Conservation (phyloP, 2,329 filamentous ascomycete genomes). For the Daldinia sp. region DNA sequence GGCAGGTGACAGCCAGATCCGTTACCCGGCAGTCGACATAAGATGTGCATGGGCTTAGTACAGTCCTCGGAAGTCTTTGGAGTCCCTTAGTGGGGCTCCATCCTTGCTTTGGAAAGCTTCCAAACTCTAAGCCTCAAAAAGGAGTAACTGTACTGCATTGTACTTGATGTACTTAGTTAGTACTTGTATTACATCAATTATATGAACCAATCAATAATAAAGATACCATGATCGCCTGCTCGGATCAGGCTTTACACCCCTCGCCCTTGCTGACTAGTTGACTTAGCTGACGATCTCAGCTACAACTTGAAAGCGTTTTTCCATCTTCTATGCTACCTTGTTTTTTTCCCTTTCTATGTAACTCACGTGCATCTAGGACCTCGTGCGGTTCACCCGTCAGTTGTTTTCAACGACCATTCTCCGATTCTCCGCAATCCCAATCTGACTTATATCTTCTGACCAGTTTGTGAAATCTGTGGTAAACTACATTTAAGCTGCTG, state of each 20-base stretch:
- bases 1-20: constrained; percentile 33
- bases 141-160: neutral
- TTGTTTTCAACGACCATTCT: constrained; percentile 19
- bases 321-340: constrained; percentile 7
- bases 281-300: constrained; percentile 8
- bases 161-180: constrained; percentile 8
- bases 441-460: constrained; percentile 5
- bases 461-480: constrained; percentile 8
- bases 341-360: constrained; percentile 23
- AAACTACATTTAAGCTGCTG: constrained; percentile 8
- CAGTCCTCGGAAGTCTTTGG: constrained; percentile 1
- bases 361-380: constrained; percentile 25
- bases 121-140: constrained; percentile 6
- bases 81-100: constrained; percentile 2
- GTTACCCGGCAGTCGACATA: constrained; percentile 34
- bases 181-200: constrained; percentile 23
- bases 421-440: constrained; percentile 13
- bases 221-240: constrained; percentile 19
- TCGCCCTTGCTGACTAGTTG: constrained; percentile 15
- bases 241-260: constrained; percentile 21
- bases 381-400: constrained; percentile 6
- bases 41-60: constrained; percentile 4
- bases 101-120: constrained; percentile 5
- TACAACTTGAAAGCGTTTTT: constrained; percentile 20
- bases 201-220: constrained; percentile 12